Evolutionary conservation across 2,329 filamentous ascomycete species (phyloP).

Genomic region (Fusarium pseudonygamai): DNA sequence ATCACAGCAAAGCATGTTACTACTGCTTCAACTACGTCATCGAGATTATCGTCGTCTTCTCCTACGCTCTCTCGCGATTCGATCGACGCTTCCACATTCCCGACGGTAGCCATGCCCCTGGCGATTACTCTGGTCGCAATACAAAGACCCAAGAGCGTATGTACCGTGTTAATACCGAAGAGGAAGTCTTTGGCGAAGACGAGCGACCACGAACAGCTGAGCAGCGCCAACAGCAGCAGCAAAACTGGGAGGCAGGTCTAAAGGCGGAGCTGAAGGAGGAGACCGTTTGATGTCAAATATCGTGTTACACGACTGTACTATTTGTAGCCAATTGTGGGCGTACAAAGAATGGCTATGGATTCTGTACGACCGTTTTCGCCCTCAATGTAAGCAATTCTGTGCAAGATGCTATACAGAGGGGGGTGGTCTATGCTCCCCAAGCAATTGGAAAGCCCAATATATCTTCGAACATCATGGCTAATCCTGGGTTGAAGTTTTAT

Average conservation of each 20-base stretch:
- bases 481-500: neutral
- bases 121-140: constrained; percentile 55
- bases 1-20: constrained; percentile 75
- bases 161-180: constrained; percentile 35
- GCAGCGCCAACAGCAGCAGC: constrained; percentile 25
- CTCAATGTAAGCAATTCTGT: neutral
- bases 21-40: constrained; percentile 82
- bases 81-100: constrained; percentile 81
- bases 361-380: neutral
- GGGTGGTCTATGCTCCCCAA: neutral
- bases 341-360: neutral
- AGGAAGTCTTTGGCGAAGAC: constrained; percentile 40
- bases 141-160: constrained; percentile 13
- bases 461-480: neutral
- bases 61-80: constrained; percentile 74
- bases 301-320: constrained; percentile 1
- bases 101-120: constrained; percentile 70
- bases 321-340: neutral
- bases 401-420: neutral
- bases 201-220: constrained; percentile 34
- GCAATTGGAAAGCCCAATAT: neutral
- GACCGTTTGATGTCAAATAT: constrained; percentile 18
- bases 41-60: constrained; percentile 74
- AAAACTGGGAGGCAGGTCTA: constrained; percentile 33
- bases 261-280: constrained; percentile 35